Conservation (phyloP, 192 early-diverging fungal species). For the Pilobolus umbonatus region DNA sequence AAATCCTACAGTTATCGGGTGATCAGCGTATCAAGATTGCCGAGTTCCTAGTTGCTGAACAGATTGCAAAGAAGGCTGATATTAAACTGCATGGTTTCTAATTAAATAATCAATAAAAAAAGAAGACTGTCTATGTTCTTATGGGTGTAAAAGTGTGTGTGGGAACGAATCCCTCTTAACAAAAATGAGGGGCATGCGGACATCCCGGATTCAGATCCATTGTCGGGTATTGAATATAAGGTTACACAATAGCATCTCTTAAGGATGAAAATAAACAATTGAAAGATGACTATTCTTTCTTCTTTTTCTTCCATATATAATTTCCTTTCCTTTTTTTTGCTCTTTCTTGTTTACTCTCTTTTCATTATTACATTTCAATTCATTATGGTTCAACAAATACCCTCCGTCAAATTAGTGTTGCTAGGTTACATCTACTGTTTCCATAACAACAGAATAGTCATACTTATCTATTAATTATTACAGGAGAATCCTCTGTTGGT, state of each 20-base stretch:
- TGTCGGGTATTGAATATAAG: no score
- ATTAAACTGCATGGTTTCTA: conserved; percentile 99
- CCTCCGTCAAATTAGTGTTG: conserved; percentile 93
- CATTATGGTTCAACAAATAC: conserved; percentile 50
- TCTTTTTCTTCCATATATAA: no score
- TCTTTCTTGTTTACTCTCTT: background rate
- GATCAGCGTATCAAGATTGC: conserved; percentile 87
- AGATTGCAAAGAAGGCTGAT: conserved; percentile 77
- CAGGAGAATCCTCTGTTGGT: conserved; percentile 93
- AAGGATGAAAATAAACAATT: no score
- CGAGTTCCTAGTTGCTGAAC: conserved; percentile 73
- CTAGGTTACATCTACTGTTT: conserved; percentile 48
- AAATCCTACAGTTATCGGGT: conserved; percentile 92
- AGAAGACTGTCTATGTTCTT: no score
- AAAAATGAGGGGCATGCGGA: no score
- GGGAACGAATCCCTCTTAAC: no score
- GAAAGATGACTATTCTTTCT: no score
- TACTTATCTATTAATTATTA: background rate
- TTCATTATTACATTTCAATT: background rate
- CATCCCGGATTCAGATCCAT: no score
- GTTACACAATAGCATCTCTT: no score
- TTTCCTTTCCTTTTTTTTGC: background rate
- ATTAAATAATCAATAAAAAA: background rate
- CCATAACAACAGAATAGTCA: background rate
- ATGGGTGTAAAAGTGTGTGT: no score